Evolutionary conservation across 2,329 filamentous ascomycete genomes (phyloP).

Genomic region (Aspergillus costaricaensis): DNA sequence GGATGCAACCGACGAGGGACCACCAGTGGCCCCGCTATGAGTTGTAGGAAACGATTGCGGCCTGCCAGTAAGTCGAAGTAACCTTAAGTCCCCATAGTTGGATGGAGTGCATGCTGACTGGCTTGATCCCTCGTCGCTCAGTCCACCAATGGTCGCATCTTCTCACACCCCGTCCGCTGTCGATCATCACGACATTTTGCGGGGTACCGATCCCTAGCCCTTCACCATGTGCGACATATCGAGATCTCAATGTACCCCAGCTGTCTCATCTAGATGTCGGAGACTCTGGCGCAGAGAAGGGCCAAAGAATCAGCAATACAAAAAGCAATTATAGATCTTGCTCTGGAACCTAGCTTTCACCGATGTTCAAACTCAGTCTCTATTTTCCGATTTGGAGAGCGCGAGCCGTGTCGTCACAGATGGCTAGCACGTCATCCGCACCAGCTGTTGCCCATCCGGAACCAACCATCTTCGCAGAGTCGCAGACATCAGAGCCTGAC

Average conservation of each 20-base stretch:
- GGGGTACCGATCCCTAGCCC: not conserved
- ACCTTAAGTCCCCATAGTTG: not conserved
- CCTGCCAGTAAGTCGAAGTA: not conserved
- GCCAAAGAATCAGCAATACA: not conserved
- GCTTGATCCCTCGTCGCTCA: not conserved
- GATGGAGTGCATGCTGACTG: not conserved
- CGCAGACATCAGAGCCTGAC: constrained; percentile 3
- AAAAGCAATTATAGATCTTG: not conserved
- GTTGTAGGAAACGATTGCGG: not conserved
- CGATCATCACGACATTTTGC: constrained; percentile 1
- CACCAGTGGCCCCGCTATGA: too few species aligned
- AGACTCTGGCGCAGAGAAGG: not conserved
- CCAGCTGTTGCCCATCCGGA: constrained; percentile 6
- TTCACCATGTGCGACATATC: not conserved
- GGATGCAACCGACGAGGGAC: too few species aligned
- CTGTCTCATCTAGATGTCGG: not conserved
- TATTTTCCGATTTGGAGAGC: not conserved
- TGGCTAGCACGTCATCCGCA: constrained; percentile 9
- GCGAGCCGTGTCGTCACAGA: not conserved
- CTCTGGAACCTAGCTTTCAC: not conserved
- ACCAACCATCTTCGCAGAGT: constrained; percentile 5
- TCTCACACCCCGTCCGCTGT: not conserved
- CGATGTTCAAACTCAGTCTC: not conserved
- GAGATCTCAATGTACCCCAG: not conserved
- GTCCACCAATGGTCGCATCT: not conserved